phyloP scores from a whole-genome alignment of 345 rosid genomes.

The Dipteronia sinensis region DNA sequence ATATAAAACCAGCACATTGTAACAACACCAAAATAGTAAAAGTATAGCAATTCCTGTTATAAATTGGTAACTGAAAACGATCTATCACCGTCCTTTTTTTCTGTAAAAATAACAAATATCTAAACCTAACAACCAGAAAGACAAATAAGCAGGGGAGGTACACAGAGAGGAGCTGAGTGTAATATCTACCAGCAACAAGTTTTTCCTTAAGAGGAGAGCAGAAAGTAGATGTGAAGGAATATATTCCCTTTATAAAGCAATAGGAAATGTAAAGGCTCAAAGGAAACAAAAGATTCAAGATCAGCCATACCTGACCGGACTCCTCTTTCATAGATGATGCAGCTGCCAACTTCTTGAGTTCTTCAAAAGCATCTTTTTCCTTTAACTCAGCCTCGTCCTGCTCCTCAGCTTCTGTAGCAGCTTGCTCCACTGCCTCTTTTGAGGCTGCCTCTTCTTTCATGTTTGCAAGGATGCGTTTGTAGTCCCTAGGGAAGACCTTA shows the following conservation, averaged over 20 bases:
- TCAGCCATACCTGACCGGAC: conserved; percentile 40
- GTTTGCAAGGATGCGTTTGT: conserved; percentile 83
- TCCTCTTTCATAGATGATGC: conserved; percentile 52
- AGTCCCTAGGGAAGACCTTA: conserved; percentile 96
- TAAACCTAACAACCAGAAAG: not conserved
- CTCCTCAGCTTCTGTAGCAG: conserved; percentile 56
- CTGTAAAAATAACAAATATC: not conserved
- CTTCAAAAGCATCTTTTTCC: conserved; percentile 83
- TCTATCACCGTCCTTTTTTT: not conserved
- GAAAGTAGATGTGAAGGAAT: not conserved
- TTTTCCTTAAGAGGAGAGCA: not conserved
- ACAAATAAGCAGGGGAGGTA: not conserved
- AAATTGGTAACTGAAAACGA: not conserved
- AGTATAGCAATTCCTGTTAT: not conserved
- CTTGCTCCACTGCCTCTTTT: conserved; percentile 34
- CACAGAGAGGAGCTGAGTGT: not conserved
- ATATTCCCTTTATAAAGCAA: not conserved
- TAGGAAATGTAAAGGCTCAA: not conserved
- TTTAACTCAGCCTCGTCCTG: conserved; percentile 54
- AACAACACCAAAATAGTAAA: not conserved
- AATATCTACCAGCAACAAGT: too few species aligned
- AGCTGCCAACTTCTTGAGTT: conserved; percentile 87
- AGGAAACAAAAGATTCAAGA: not conserved
- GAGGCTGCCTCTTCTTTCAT: conserved; percentile 62
- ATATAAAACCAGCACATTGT: not conserved